Conservation (phyloP, 2,329 filamentous ascomycete species). For the Paraphoma sp. region DNA sequence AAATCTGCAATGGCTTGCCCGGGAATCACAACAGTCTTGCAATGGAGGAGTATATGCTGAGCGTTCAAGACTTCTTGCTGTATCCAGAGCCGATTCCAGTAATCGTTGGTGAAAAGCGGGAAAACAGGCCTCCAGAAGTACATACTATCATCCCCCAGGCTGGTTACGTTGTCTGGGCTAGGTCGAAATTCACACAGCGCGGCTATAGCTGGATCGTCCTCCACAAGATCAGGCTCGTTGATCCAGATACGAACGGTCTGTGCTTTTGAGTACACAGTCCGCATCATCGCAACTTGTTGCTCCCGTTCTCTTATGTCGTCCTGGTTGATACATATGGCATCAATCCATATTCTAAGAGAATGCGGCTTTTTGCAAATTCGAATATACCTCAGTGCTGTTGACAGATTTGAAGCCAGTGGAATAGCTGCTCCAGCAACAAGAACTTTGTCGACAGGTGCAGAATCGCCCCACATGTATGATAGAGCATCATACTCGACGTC, state of each 20-base stretch:
- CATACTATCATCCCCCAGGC: neutral
- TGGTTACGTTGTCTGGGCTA: neutral
- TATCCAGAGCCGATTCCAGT: slow-evolving; percentile 3
- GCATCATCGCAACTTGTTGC: slow-evolving; percentile 8
- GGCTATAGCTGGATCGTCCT: neutral
- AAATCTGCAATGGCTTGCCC: neutral
- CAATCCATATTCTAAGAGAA: neutral
- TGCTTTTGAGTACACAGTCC: slow-evolving; percentile 1
- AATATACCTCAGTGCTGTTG: slow-evolving; percentile 1
- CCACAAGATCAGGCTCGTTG: neutral
- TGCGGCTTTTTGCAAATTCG: neutral
- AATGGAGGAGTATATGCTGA: neutral
- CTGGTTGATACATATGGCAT: slow-evolving; percentile 10
- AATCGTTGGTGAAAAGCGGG: neutral
- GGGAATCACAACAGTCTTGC: neutral
- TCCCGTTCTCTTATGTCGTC: neutral
- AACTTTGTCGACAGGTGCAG: neutral
- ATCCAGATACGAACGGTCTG: slow-evolving; percentile 5
- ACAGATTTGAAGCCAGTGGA: slow-evolving; percentile 1
- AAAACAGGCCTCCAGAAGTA: slow-evolving; percentile 1
- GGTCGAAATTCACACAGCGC: neutral
- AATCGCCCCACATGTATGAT: slow-evolving; percentile 6
- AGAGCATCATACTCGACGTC: slow-evolving; percentile 1
- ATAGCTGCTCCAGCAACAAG: neutral
- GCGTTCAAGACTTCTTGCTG: slow-evolving; percentile 4